Base-by-base conservation (phyloP, 805 yeast genomes). In the Myxozyma kluyveri region DNA sequence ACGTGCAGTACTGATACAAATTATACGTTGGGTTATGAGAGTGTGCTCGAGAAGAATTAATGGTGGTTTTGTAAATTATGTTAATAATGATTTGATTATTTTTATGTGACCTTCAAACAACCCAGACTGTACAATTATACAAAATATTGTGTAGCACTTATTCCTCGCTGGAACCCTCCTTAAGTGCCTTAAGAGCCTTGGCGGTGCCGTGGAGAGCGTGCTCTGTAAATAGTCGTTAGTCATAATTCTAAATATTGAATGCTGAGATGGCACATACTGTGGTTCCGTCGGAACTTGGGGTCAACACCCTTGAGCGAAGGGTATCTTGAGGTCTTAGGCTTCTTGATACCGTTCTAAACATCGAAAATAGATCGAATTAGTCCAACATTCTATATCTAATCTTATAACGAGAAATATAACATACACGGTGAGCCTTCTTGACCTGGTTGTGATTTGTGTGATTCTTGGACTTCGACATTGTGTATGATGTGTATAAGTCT, bases 401-500 rank as follows among this genome's bases (percentile, higher is more conserved):
- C 14, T 18, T 5, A 6, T 18, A 6, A 14, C 22, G 17, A 17
- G 10, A 17, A 10, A 32, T 14, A 21, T 45, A 12, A 57, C 63
- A 24, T 60, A 59, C 63, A 76, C 85, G 90, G 97, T 93, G 99
- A 73, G 98, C 98, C 95, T 93, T 93, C 76, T 79, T 86, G 89
- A 86, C 87, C 81, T 91, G 98, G 95, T 93, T 93, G 81, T 93
- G 99, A 80, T 89, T 90, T 79, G 99, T 93, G 78, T 93, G 98
- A 81, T 93, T 93, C 96, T 93, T 93, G 68, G 98, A 91, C 82
- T 93, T 93, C 78, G 99, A 76, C 99, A 93, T 91, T 79, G 51
- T 36, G 57, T 41, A 42, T 9, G 23, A 12, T 46, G 42, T 27
- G 35, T 19, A 17, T 43, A n/a, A n/a, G n/a, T n/a, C n/a, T n/a